A percentile compares a stretch with the other conserved stretches of the same genome.
Conservation (phyloP, 2,329 filamentous ascomycete species). For the Paracamarosporium sp. region DNA sequence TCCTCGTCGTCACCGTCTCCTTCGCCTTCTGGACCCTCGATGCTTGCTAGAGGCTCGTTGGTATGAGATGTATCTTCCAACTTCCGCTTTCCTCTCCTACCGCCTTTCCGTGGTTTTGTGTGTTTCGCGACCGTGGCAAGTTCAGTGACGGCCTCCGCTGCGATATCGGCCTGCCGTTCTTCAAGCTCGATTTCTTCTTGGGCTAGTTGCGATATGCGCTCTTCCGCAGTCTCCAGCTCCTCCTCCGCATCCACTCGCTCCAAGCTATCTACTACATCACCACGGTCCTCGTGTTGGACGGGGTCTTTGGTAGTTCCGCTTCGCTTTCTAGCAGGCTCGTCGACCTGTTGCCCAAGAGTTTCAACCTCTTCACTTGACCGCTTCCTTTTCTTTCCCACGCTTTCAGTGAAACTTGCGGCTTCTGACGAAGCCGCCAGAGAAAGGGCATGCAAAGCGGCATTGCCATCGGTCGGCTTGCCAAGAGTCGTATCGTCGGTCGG, state of each 20-base stretch:
- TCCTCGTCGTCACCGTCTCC: constrained; percentile 57
- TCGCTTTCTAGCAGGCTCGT: constrained; percentile 48
- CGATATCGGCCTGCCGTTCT: constrained; percentile 42
- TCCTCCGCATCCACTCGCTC: constrained; percentile 49
- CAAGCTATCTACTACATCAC: constrained; percentile 30
- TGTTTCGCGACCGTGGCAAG: constrained; percentile 44
- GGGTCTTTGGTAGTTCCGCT: constrained; percentile 33
- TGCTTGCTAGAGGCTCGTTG: constrained; percentile 58
- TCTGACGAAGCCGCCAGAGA: constrained; percentile 40
- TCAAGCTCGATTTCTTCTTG: constrained; percentile 42
- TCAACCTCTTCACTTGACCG: constrained; percentile 49
- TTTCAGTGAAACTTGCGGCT: constrained; percentile 35
- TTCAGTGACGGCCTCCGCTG: constrained; percentile 39
- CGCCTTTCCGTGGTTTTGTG: constrained; percentile 45
- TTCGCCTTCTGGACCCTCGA: constrained; percentile 67
- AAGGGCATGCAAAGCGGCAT: constrained; percentile 38
- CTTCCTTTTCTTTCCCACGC: constrained; percentile 52
- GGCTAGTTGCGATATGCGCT: constrained; percentile 37
- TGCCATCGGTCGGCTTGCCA: constrained; percentile 15
- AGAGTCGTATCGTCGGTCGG: constrained; percentile 18
- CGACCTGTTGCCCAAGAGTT: constrained; percentile 42
- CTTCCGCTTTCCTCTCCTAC: constrained; percentile 59
- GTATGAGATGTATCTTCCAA: constrained; percentile 46
- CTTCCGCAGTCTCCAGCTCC: constrained; percentile 60
- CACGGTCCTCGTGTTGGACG: constrained; percentile 38